Evolutionary conservation across 148 eudicot genomes (phyloP), one percentile per base, ranked within the genome.

Genomic region (Diospyros lotus): DNA sequence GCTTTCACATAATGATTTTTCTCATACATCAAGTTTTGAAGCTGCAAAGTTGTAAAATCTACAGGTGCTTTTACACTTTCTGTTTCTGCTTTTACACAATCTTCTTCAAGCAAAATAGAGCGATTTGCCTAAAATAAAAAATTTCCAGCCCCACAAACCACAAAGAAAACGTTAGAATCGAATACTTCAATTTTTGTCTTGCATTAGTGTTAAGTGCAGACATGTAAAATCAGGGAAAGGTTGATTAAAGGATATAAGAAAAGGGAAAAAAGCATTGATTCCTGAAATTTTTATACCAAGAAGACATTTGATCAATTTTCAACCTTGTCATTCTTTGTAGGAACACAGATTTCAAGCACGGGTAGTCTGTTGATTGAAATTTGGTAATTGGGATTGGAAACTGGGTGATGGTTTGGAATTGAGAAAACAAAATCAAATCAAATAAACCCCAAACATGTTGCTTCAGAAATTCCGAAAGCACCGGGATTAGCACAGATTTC

Each of bases 11-110:
- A 91, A 80, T 93, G 94, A 82, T 84, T 95, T 82, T 95, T 95
- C 87, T 95, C 99, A 78, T 95, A 92, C 91, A 90, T 92, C 87
- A 95, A 85, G 77, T 92, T 95, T 76, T 95, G 97, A 40, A 95
- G 96, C 81, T 95, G 97, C 88, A 95, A 80, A 38, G 93, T 91
- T 2, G 97, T 93, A 66, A 88, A 91, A 80, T 95, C 99, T 12
- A 95, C 99, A 2, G 99, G 93, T 81, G 90, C 91, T 78, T 95
- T 95, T 43, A 94, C 96, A 66, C 87, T 78, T 77, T 95, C 94
- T 46, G 99, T 92, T 79, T 92, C 99, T 17, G 92, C 81, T 80
- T 93, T 95, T 51, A 89, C 87, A 40, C 81, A 86, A 83, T 95
- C 99, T 83, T 95, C 99, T 87, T 92, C 93, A 67, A 88, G 81